Base-by-base conservation (phyloP, 1,284 basidiomycete species). In the Ustilago lituana region DNA sequence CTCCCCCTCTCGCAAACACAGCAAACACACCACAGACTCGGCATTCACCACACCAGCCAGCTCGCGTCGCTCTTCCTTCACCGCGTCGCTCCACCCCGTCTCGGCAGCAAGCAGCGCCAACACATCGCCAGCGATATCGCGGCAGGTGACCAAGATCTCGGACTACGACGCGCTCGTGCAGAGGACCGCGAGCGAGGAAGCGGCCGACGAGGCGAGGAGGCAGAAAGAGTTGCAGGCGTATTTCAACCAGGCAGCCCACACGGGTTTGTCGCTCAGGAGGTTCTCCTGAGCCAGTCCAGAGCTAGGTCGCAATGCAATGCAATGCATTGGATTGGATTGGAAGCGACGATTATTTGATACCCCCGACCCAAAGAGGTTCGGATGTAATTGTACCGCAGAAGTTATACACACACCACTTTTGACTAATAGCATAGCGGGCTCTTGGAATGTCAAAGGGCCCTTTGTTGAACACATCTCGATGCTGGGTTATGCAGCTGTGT, bases 151-250 rank as follows among this genome's bases (percentile, higher is more conserved):
- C 11, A 61, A 58, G 47, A 40, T 71, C 4, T 46, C 27, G 24
- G 68, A 71, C 36, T 71, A 66, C 54, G 58, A 71, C 6, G 53
- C 58, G 0, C 19, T 62, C n/a, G 17, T 71, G 5, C 38, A 55
- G 15, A 46, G 36, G 20, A 71, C 68, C 5, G 50, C 31, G 11
- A 50, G 39, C 15, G 9, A 39, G 14, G 63, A 71, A 15, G 27
- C 52, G 14, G 15, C 47, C 12, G 68, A 71, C 9, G 68, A 71
- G 23, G 10, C 17, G 15, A 50, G 49, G n/a, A 40, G 62, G 22
- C 62, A 71, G 31, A 24, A 24, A 2, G 52, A 66, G 23, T 35
- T 71, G 14, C 40, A 56, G 19, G 47, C 48, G 15, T 71, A 65
- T 35, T 60, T 66, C 24, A 46, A 55, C 1, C 54, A 63, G 33